Evolutionary conservation across 192 early-diverging fungal genomes (phyloP).

Genomic region (Coemansia sp.): DNA sequence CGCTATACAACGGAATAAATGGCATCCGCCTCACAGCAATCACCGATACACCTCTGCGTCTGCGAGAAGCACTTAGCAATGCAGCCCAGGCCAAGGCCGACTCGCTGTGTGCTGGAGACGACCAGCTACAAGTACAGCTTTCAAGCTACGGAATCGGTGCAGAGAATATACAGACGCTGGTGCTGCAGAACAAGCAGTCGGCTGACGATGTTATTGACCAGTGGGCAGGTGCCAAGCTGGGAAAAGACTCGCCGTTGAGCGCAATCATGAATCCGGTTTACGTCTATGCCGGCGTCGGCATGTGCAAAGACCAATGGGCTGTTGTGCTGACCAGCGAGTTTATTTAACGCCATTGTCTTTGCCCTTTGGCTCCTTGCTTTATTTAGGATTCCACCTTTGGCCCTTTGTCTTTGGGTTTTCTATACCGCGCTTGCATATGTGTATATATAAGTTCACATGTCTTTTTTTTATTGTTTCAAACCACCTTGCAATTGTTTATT

Average conservation of each 20-base stretch:
- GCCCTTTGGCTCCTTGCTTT: neutral
- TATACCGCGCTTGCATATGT: neutral
- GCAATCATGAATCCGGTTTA: slow-evolving; percentile 1
- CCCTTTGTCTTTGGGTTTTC: neutral
- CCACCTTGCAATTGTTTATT: no score
- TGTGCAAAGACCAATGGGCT: slow-evolving; percentile 11
- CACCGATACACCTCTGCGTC: slow-evolving; percentile 5
- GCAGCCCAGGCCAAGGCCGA: slow-evolving; percentile 12
- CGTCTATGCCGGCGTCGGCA: slow-evolving; percentile 16
- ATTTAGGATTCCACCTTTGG: neutral
- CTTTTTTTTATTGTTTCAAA: no score
- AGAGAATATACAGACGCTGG: no score
- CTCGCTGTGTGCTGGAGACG: slow-evolving; percentile 6
- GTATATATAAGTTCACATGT: no score
- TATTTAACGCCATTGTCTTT: neutral
- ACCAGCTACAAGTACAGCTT: no score
- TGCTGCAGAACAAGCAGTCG: no score
- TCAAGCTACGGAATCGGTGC: no score
- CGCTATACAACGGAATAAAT: slow-evolving; percentile 16
- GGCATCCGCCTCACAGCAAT: slow-evolving; percentile 7
- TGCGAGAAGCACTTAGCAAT: slow-evolving; percentile 13
- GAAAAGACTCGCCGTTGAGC: no score
- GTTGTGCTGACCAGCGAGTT: slow-evolving; percentile 19
- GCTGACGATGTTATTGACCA: no score
- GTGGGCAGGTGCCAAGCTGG: no score